Base-by-base conservation (phyloP, 768 basidiomycete genomes). In the Vishniacozyma victoriae region DNA sequence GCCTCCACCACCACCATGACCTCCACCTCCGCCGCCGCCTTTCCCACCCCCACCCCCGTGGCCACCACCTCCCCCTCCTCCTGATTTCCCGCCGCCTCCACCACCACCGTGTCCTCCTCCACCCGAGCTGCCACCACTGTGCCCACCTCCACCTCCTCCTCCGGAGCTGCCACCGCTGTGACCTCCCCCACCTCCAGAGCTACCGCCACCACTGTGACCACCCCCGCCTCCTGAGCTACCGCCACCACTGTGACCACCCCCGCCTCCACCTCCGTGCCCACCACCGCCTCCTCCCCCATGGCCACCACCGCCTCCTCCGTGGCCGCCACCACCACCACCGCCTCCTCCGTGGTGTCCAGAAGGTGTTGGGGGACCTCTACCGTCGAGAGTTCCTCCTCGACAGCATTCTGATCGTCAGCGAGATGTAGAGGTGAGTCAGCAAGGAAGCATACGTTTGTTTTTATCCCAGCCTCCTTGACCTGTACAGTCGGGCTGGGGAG, bases 401-500 rank as follows among this genome's bases (percentile, higher is more conserved):
- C 55, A 57, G 35, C 59, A 53, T 20, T 60, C 54, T 52, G 35
- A 16, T 18, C n/a, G 16, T 20, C 16, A 14, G 22, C 35, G 33
- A 4, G 13, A 35, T 27, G 15, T n/a, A 35, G 19, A 19, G 16
- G 16, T 22, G n/a, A n/a, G n/a, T 12, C 7, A 27, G 18, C 44
- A 23, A 9, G n/a, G 1, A 19, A 6, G 50, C 52, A 44, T 31
- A 52, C 59, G 62, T 27, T 54, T 55, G 20, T 48, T 39, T 11
- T 64, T 44, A 39, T 58, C 53, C 62, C 62, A 64, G 46, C 61
- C 45, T 41, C 52, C 42, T 9, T 33, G n/a, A 9, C 29, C n/a
- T 33, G 29, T 33, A 41, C 62, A 61, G 44, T 58, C 62, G 7
- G 62, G 62, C 31, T 57, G 54, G 39, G 59, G 59, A 6, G 62